Conservation (phyloP, 345 rosid species). For the Ceriops decandra region DNA sequence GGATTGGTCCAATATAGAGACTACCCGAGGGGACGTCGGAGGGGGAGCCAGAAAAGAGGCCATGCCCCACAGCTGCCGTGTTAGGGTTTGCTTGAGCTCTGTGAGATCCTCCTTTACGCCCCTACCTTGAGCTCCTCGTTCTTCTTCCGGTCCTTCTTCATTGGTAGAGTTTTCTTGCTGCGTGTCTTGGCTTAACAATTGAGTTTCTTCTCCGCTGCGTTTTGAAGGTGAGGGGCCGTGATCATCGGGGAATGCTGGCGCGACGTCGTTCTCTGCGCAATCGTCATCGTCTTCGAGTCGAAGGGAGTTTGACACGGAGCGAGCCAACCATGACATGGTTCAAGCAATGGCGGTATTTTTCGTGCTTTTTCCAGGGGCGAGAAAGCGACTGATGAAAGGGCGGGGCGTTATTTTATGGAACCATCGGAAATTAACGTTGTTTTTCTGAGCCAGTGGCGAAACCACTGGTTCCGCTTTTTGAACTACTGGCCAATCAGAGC, state of each 20-base stretch:
- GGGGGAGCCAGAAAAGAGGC: constrained; percentile 83
- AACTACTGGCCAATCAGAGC: too few species aligned
- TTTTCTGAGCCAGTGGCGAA: constrained; percentile 8
- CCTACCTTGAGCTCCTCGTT: constrained; percentile 44
- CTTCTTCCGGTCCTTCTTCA: constrained; percentile 1
- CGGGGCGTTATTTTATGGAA: too few species aligned
- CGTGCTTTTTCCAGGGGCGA: background rate
- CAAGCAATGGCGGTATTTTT: background rate
- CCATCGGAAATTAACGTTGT: too few species aligned
- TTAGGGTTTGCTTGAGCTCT: constrained; percentile 65
- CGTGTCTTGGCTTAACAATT: constrained; percentile 12
- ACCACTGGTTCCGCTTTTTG: background rate
- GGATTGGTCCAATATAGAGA: constrained; percentile 20
- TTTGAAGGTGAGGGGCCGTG: constrained; percentile 15
- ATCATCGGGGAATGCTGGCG: background rate
- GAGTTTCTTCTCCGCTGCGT: constrained; percentile 15
- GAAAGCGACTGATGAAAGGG: constrained; percentile 20
- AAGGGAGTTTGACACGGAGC: constrained; percentile 75
- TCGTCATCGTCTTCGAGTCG: constrained; percentile 58
- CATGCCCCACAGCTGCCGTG: constrained; percentile 87
- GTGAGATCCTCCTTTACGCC: constrained; percentile 87
- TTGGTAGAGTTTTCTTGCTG: background rate
- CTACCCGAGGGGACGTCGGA: constrained; percentile 1
- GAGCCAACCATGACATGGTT: constrained; percentile 81
- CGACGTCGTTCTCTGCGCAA: constrained; percentile 25